Conservation (phyloP, 192 early-diverging fungal genomes). For the Coemansia sp. region DNA sequence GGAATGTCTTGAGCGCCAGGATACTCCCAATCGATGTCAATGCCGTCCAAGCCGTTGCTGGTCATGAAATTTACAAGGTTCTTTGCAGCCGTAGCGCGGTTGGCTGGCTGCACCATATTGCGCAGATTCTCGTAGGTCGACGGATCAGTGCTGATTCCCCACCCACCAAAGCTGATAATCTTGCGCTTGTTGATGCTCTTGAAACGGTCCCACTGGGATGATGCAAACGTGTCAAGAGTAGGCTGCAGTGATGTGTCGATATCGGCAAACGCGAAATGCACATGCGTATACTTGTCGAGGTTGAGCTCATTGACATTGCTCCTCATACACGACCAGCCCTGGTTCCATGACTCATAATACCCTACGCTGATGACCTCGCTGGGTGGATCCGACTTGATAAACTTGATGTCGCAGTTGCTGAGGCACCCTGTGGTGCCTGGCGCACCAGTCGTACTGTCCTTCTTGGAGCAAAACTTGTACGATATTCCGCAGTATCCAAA, state of each 20-base stretch:
- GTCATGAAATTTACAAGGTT: conserved; percentile 41
- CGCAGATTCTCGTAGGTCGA: neutral
- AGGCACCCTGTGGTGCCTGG: conserved; percentile 16
- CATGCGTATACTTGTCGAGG: conserved; percentile 54
- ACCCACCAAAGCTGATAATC: conserved; percentile 21
- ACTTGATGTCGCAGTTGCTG: conserved; percentile 13
- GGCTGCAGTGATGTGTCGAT: conserved; percentile 13
- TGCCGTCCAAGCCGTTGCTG: conserved; percentile 55
- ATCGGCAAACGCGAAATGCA: conserved; percentile 60
- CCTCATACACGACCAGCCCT: conserved; percentile 15
- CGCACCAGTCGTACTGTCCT: conserved; percentile 1
- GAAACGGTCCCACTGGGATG: conserved; percentile 7
- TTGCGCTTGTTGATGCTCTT: conserved; percentile 11
- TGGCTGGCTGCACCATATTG: conserved; percentile 8
- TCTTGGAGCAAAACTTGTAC: conserved; percentile 5
- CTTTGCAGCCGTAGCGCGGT: conserved; percentile 29
- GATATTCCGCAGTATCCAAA: conserved; percentile 13
- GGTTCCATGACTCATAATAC: conserved; percentile 27
- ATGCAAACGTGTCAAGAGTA: conserved; percentile 15
- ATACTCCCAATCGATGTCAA: conserved; percentile 66
- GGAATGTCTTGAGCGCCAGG: conserved; percentile 41
- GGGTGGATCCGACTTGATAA: neutral
- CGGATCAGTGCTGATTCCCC: conserved; percentile 16
- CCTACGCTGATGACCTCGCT: neutral
- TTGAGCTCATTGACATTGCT: conserved; percentile 16